Evolutionary conservation across 2,329 filamentous ascomycete species (phyloP), one percentile per base, ranked within the genome.

Genomic region (Claviceps spartinae): DNA sequence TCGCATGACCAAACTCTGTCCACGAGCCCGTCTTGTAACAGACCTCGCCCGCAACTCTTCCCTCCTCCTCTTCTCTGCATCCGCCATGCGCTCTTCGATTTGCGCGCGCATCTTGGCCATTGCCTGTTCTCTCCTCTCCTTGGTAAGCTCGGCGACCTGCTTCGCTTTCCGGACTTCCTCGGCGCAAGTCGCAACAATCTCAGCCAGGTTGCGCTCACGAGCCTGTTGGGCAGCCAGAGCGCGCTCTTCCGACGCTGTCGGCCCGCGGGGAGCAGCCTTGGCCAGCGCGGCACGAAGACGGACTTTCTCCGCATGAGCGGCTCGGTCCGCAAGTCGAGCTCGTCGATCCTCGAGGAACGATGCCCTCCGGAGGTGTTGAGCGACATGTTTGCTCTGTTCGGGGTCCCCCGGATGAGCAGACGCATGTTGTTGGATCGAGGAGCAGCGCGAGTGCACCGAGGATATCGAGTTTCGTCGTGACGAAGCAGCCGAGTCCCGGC

Each of bases 161-260:
- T 91, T 91, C 50, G 86, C 86, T 57, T 86, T 78, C 63, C 85
- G 82, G 16, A 93, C 87, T 64, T 93, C 87, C 65, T 89, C 86
- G 20, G 87, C 87, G 62, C 87, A 91, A 54, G 81, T 77, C 48
- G 86, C 85, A 4, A 87, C 85, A 44, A 91, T 89, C 64, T 90
- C 86, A 8, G 85, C 86, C 18, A 93, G 69, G 59, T 90, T 88
- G 59, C 85, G 85, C 69, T 91, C 85, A 53, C 88, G 78, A 1
- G 86, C 84, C 57, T 88, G 78, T 56, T 88, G 82, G 5, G 86
- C 87, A 5, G 87, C 87, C 54, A 89, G 69, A 3, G 86, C 85
- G 49, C 84, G 76, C 66, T 90, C 86, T 64, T 91, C 86, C 45
- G 82, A 86, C 51, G 81, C 75, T 2, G 78, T 80, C 36, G 71